A percentile compares a stretch with the other conserved stretches of the same genome.
These are phyloP conservation scores for Chloris gayana DNA, from an alignment of 176 grass and related monocot genomes.

Conservation along the genomic window DNA sequence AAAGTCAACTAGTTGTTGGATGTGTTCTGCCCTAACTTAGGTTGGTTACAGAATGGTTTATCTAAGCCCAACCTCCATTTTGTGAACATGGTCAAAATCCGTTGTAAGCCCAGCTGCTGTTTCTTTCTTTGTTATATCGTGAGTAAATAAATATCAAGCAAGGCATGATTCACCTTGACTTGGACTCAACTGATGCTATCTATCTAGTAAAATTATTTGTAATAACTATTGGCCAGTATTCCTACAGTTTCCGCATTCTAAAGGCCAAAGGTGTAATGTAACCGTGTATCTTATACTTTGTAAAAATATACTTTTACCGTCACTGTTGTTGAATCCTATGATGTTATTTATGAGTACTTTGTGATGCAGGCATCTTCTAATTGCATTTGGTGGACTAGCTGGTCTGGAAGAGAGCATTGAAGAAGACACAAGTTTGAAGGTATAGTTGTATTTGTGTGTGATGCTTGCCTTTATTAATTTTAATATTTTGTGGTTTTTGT, in stretches of 20 bases:
- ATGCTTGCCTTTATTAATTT: constrained; percentile 18
- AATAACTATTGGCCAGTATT: neutral
- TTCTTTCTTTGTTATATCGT: neutral
- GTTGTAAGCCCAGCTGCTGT: neutral
- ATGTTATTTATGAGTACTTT: constrained; percentile 17
- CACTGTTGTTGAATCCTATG: neutral
- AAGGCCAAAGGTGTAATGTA: neutral
- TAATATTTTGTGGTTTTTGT: constrained; percentile 20
- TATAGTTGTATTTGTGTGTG: constrained; percentile 33
- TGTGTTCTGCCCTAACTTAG: no score
- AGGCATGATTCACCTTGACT: constrained; percentile 21
- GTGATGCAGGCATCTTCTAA: constrained; percentile 82
- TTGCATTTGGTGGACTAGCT: constrained; percentile 86
- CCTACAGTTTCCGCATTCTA: constrained; percentile 1
- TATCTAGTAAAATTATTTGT: constrained; percentile 8
- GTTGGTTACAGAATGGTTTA: no score
- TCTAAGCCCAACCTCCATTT: no score
- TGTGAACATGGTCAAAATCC: neutral
- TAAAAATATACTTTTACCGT: constrained; percentile 10
- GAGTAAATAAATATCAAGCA: neutral
- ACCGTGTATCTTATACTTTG: neutral
- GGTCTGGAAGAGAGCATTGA: constrained; percentile 98
- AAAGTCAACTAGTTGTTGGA: no score
- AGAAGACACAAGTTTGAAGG: constrained; percentile 91
- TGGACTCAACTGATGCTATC: neutral